Base-by-base conservation (phyloP, 1,139 yeast genomes). In the Sugiyamaella neomexicana region DNA sequence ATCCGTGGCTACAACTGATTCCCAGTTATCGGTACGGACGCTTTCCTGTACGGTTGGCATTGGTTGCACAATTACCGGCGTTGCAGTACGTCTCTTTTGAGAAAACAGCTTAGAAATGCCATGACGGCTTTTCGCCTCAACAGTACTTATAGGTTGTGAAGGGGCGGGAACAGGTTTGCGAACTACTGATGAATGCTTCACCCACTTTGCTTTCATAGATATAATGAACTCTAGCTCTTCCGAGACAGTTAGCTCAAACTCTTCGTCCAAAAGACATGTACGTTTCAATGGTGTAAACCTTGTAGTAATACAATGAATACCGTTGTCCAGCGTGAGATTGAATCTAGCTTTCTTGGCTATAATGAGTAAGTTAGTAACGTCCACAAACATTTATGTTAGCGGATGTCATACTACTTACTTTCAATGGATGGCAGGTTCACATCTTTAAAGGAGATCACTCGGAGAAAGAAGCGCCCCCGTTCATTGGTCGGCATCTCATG, bases 231-330 rank as follows among this genome's bases (percentile, higher is more conserved):
- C 87, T 52, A 86, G 75, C 20, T 80, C 78, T 10, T 81, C 81
- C 44, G 81, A 81, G 15, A 87, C 93, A 2, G 88, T 77, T 38
- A 89, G 74, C 68, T 91, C 98, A 68, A 90, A 90, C 67, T 93
- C 98, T 65, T 89, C 91, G 52, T 84, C 83, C 52, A 91, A 74
- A 8, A 71, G 57, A 20, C 83, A 75, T 23, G 72, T 69, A 46
- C 69, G 68, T 5, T 72, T 66, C 56, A 88, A 65, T 5, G 75
- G 70, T 63, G 80, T 78, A 68, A 77, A 80, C 20, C 89, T 85
- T 0, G 97, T 91, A 44, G 85, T 82, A 47, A 90, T 82, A 56
- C 93, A 83, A 66, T 93, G 97, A 39, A 86, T 83, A 1, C 97
- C 97, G 69, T 93, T 93, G 69, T 93, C 98, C 61, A 93, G 75